These are phyloP conservation scores for Euphrasia arctica DNA, from an alignment of 305 asterid genomes.

Conservation along the genomic window DNA sequence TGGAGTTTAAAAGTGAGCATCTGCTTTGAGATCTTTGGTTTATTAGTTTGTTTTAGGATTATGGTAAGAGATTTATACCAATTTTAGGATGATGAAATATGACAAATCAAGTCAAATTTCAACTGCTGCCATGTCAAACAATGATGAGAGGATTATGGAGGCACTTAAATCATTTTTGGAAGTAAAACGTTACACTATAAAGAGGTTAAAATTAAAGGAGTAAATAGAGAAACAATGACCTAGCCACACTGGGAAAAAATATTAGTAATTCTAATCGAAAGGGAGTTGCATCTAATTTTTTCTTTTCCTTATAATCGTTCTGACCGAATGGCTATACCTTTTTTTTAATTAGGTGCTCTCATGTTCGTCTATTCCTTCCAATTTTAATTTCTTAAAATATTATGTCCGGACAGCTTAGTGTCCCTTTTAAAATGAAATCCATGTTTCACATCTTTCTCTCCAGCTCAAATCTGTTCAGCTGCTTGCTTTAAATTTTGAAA, in stretches of 20 bases:
- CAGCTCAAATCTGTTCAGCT: background rate
- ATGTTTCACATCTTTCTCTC: background rate
- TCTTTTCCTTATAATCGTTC: background rate
- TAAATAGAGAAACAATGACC: background rate
- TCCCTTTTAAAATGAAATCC: constrained; percentile 1
- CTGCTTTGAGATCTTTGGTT: constrained; percentile 11
- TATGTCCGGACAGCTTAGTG: constrained; percentile 2
- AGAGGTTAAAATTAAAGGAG: background rate
- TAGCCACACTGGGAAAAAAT: background rate
- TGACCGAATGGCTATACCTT: too few species aligned
- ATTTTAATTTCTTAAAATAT: background rate
- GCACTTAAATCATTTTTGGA: constrained; percentile 12
- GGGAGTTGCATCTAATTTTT: background rate
- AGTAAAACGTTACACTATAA: background rate
- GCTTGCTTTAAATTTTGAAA: constrained; percentile 13
- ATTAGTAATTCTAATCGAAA: background rate
- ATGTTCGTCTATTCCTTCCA: constrained; percentile 4
- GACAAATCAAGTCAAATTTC: background rate
- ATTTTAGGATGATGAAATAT: constrained; percentile 5
- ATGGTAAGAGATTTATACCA: constrained; percentile 10
- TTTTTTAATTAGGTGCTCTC: background rate
- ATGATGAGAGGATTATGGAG: background rate
- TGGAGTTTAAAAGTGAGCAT: constrained; percentile 3
- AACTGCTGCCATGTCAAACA: background rate
- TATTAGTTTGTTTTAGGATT: background rate